A percentile compares a stretch with the other conserved stretches of the same genome.
Conservation (phyloP, 257 asterid genomes). For the Plantago major region DNA sequence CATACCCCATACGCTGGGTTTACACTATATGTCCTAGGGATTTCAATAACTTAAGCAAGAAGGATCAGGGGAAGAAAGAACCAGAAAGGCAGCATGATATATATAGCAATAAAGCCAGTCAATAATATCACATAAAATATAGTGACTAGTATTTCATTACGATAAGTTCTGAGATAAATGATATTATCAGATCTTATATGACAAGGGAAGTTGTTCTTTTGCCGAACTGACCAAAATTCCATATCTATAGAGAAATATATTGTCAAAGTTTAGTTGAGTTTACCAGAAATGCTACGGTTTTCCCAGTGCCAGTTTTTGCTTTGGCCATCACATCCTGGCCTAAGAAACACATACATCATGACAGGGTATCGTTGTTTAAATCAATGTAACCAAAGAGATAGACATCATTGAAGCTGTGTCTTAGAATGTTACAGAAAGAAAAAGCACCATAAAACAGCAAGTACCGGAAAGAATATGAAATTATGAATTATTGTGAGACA, state of each 20-base stretch:
- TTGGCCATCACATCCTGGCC: slow-evolving; percentile 98
- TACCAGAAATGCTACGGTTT: slow-evolving; percentile 97
- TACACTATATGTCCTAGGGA: too few relatives aligned
- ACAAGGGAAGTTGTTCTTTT: slow-evolving; percentile 7
- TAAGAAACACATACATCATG: slow-evolving; percentile 23
- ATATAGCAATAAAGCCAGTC: too few relatives aligned
- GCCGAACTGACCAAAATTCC: background rate
- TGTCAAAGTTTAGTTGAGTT: slow-evolving; percentile 19
- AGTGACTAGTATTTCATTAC: background rate
- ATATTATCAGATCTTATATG: background rate
- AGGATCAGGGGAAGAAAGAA: too few relatives aligned
- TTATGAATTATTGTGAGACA: slow-evolving; percentile 1
- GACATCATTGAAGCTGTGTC: slow-evolving; percentile 1
- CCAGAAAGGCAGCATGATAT: too few relatives aligned
- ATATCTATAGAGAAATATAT: background rate
- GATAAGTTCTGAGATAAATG: background rate
- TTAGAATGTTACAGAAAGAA: slow-evolving; percentile 1
- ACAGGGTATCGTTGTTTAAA: slow-evolving; percentile 11
- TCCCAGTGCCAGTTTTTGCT: slow-evolving; percentile 98
- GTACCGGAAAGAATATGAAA: background rate
- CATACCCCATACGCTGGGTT: too few relatives aligned
- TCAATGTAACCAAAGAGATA: background rate
- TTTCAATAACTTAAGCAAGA: too few relatives aligned
- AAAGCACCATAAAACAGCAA: slow-evolving; percentile 7
- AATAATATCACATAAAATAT: too few relatives aligned